Conservation (phyloP, 2,329 filamentous ascomycete species). For the Davidsoniella virescens region DNA sequence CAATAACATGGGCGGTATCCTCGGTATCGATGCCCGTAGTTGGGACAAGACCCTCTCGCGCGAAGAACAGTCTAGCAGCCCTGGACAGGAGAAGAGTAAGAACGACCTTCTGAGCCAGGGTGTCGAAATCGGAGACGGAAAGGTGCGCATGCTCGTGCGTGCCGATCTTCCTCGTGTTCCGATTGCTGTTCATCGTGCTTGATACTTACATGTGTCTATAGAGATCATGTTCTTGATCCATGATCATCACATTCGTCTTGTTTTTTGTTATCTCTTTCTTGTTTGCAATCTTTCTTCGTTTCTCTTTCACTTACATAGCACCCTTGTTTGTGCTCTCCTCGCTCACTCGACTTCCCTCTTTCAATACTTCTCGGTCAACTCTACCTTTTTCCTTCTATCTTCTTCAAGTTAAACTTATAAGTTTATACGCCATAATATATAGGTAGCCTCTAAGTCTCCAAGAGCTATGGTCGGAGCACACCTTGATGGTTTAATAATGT, state of each 20-base stretch:
- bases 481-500: slow-evolving; percentile 6
- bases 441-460: background rate
- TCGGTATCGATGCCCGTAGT: slow-evolving; percentile 51
- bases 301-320: slow-evolving; percentile 1
- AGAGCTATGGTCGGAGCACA: background rate
- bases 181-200: slow-evolving; percentile 1
- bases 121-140: slow-evolving; percentile 52
- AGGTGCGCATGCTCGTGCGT: slow-evolving; percentile 47
- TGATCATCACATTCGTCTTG: background rate
- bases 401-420: background rate
- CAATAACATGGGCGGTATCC: slow-evolving; percentile 60
- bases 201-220: background rate
- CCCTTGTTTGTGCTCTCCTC: slow-evolving; percentile 9
- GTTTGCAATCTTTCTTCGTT: background rate
- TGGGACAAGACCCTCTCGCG: slow-evolving; percentile 45
- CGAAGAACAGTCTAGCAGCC: slow-evolving; percentile 21
- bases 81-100: slow-evolving; percentile 17
- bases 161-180: slow-evolving; percentile 17
- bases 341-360: background rate
- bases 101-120: slow-evolving; percentile 46
- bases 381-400: background rate
- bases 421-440: background rate
- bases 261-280: background rate
- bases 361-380: background rate
- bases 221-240: background rate